phyloP scores from a whole-genome alignment of 768 basidiomycete genomes.

The Auriscalpium microsporum region DNA sequence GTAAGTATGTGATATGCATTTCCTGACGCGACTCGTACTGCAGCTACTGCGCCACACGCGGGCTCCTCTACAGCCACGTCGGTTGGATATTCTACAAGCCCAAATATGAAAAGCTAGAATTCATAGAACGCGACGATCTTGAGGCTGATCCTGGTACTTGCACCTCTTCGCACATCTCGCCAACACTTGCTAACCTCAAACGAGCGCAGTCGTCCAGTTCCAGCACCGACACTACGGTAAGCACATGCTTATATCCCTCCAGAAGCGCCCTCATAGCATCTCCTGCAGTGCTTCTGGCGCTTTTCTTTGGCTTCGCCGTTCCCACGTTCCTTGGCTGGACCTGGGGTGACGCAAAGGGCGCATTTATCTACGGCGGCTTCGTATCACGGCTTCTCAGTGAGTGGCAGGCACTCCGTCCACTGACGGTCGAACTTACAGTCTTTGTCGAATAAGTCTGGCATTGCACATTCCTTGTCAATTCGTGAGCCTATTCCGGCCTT shows the following conservation, averaged over 20 bases:
- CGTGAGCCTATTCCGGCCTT: constrained; percentile 31
- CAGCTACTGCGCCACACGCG: constrained; percentile 67
- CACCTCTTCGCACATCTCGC: not conserved
- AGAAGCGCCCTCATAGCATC: not conserved
- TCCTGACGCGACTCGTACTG: not conserved
- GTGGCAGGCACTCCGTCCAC: constrained; percentile 15
- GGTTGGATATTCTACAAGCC: constrained; percentile 85
- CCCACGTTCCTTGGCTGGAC: constrained; percentile 47
- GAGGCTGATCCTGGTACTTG: constrained; percentile 52
- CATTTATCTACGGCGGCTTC: constrained; percentile 65
- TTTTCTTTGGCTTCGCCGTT: constrained; percentile 49
- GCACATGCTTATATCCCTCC: constrained; percentile 1
- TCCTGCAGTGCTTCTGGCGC: constrained; percentile 45
- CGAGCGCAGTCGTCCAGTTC: constrained; percentile 48
- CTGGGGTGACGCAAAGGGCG: constrained; percentile 60
- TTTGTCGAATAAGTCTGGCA: constrained; percentile 46
- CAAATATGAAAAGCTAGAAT: constrained; percentile 48
- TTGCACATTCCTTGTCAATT: constrained; percentile 64
- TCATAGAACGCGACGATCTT: constrained; percentile 62
- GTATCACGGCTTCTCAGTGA: constrained; percentile 52
- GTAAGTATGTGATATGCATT: not conserved
- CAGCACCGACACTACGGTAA: constrained; percentile 65
- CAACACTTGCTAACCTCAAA: not conserved
- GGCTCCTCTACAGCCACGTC: constrained; percentile 70
- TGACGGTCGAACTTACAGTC: not conserved